Percentiles rank a stretch among this genome's conserved stretches.
These are phyloP conservation scores for Nidula microcarpa DNA, from an alignment of 768 basidiomycete genomes.

Conservation along the genomic window DNA sequence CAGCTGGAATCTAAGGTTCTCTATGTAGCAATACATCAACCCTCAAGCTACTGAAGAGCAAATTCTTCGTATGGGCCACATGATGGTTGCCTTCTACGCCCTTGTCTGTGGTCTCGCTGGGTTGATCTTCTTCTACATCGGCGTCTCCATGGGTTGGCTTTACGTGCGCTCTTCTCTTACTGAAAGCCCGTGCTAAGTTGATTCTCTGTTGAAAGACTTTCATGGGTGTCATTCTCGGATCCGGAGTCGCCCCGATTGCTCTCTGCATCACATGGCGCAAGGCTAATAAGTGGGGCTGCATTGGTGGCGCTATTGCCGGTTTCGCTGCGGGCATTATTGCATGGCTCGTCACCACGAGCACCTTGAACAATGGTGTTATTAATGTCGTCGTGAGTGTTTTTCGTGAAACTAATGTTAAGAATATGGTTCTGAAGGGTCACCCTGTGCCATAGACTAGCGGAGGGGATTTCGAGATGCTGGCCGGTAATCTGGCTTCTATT, in stretches of 20 bases:
- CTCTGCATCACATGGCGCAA: slow-evolving; percentile 81
- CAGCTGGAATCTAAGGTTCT: background rate
- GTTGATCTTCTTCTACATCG: slow-evolving; percentile 84
- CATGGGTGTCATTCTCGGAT: slow-evolving; percentile 86
- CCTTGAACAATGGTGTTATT: slow-evolving; percentile 66
- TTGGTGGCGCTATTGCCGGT: slow-evolving; percentile 69
- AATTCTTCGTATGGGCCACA: slow-evolving; percentile 66
- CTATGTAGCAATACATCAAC: slow-evolving; percentile 70
- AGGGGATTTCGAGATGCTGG: slow-evolving; percentile 69
- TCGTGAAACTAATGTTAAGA: background rate
- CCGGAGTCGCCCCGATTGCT: slow-evolving; percentile 84
- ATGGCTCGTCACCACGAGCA: slow-evolving; percentile 82
- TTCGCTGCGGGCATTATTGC: slow-evolving; percentile 68
- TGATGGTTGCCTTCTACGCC: slow-evolving; percentile 66
- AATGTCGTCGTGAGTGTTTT: slow-evolving; percentile 54
- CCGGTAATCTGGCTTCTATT: slow-evolving; percentile 87
- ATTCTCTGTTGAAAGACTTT: slow-evolving; percentile 50
- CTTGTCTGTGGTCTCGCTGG: slow-evolving; percentile 82
- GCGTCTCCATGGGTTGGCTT: slow-evolving; percentile 92
- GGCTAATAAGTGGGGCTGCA: slow-evolving; percentile 83
- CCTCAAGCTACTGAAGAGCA: slow-evolving; percentile 73
- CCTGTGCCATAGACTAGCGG: slow-evolving; percentile 34
- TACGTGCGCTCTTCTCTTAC: slow-evolving; percentile 53
- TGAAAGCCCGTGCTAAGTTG: background rate
- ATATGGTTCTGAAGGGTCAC: background rate